phyloP scores from a whole-genome alignment of 352 stramenopile genomes.

The Aphanomyces euteiches region DNA sequence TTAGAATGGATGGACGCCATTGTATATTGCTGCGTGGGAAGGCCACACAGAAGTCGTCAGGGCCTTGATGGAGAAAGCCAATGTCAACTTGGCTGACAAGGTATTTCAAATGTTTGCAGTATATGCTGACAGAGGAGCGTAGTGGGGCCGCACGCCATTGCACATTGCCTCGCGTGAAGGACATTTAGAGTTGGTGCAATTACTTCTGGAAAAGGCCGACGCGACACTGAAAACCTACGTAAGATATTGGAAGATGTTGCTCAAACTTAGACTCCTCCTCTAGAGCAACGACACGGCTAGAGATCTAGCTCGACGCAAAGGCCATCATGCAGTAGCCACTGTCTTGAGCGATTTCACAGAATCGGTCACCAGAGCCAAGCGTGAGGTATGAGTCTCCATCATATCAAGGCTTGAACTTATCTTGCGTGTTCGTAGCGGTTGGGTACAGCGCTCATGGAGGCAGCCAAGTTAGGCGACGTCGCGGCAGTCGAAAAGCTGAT shows the following conservation, averaged over 20 bases:
- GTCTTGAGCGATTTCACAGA: no score
- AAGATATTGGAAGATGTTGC: not conserved
- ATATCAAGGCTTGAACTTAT: not conserved
- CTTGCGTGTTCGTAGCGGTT: not conserved
- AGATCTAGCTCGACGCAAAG: not conserved
- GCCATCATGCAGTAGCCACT: not conserved
- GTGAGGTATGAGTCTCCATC: no score
- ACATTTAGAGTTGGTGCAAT: constrained; percentile 1
- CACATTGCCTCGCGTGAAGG: not conserved
- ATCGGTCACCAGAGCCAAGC: no score
- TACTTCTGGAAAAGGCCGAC: not conserved
- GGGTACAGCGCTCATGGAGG: not conserved
- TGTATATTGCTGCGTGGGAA: constrained; percentile 1
- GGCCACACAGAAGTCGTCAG: not conserved
- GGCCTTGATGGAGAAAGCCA: not conserved
- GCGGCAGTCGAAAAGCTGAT: not conserved
- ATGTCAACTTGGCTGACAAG: constrained; percentile 1
- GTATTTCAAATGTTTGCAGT: not conserved
- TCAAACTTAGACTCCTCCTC: not conserved
- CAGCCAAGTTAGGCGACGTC: not conserved
- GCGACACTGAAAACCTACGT: not conserved
- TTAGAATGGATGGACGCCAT: constrained; percentile 7
- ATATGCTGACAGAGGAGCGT: not conserved
- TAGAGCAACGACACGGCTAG: not conserved
- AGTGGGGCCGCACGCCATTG: not conserved